These are phyloP conservation scores for Botrytis elliptica DNA, from an alignment of 2,329 filamentous ascomycete genomes.

Conservation along the genomic window DNA sequence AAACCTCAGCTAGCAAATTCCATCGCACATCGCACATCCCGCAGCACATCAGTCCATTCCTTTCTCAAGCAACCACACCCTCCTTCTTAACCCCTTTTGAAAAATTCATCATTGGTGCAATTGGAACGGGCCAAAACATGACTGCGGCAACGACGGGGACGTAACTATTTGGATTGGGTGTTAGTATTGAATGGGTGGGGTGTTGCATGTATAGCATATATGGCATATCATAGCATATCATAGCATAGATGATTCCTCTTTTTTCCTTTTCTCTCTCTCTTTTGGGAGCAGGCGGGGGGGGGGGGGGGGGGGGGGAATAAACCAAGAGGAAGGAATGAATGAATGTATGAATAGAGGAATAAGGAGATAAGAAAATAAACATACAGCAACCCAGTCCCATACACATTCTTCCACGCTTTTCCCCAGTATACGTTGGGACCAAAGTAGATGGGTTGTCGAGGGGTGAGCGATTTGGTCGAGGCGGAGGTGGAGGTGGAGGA, in stretches of 20 bases:
- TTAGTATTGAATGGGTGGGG: not conserved
- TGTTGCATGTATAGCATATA: not conserved
- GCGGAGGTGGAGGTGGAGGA: not conserved
- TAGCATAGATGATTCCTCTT: too few species aligned
- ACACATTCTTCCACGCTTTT: slow-evolving; percentile 1
- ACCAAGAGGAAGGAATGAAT: too few species aligned
- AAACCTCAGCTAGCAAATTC: not conserved
- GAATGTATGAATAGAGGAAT: too few species aligned
- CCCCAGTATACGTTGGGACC: slow-evolving; percentile 15
- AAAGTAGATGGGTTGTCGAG: not conserved
- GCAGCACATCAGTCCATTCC: not conserved
- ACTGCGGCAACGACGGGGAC: slow-evolving; percentile 1
- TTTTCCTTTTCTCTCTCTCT: too few species aligned
- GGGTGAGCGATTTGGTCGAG: not conserved
- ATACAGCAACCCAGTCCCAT: not conserved
- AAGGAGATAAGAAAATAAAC: not conserved
- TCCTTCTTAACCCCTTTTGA: slow-evolving; percentile 10
- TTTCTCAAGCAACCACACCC: not conserved
- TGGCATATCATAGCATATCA: not conserved
- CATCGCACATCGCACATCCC: not conserved
- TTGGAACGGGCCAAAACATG: slow-evolving; percentile 10
- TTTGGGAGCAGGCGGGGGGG: not conserved
- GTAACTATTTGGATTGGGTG: not conserved
- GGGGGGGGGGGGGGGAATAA: not conserved
- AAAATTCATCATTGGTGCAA: slow-evolving; percentile 8